These are phyloP conservation scores for Fraxinus angustifolia DNA, from an alignment of 305 asterid genomes.

Conservation along the genomic window DNA sequence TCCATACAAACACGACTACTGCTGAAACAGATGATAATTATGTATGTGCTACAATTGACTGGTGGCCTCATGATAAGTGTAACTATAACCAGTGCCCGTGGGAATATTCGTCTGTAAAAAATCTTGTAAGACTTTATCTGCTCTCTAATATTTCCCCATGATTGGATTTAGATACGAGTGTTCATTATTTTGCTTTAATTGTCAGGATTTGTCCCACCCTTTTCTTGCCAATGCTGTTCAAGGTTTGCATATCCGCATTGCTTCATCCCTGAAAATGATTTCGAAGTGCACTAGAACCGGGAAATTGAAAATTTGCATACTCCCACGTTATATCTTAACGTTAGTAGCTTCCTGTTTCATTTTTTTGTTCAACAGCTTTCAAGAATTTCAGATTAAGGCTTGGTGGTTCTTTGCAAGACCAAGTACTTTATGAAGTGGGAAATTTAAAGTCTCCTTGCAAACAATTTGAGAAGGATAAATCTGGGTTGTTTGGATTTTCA, in stretches of 20 bases:
- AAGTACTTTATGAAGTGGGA: conserved; percentile 67
- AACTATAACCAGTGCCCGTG: conserved; percentile 80
- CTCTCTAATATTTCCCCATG: background rate
- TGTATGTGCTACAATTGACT: conserved; percentile 85
- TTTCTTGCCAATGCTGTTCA: conserved; percentile 61
- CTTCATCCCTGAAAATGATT: background rate
- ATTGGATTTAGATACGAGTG: background rate
- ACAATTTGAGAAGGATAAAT: conserved; percentile 51
- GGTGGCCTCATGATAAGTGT: conserved; percentile 98
- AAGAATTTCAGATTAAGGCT: conserved; percentile 70
- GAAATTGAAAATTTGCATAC: background rate
- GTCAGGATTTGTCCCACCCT: conserved; percentile 74
- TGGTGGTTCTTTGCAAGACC: conserved; percentile 97
- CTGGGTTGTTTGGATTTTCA: conserved; percentile 87
- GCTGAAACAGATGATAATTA: conserved; percentile 72
- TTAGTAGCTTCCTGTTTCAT: conserved; percentile 13
- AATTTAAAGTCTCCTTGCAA: conserved; percentile 48
- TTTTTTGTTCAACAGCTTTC: conserved; percentile 52
- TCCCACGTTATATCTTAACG: background rate
- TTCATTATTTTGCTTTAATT: conserved; percentile 26
- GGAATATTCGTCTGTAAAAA: conserved; percentile 69
- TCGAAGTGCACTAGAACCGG: background rate
- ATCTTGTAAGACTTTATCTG: conserved; percentile 51
- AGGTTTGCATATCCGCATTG: conserved; percentile 48
- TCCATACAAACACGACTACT: conserved; percentile 44